Conservation (phyloP, 1,284 basidiomycete genomes). For the Ustilago trichophora region DNA sequence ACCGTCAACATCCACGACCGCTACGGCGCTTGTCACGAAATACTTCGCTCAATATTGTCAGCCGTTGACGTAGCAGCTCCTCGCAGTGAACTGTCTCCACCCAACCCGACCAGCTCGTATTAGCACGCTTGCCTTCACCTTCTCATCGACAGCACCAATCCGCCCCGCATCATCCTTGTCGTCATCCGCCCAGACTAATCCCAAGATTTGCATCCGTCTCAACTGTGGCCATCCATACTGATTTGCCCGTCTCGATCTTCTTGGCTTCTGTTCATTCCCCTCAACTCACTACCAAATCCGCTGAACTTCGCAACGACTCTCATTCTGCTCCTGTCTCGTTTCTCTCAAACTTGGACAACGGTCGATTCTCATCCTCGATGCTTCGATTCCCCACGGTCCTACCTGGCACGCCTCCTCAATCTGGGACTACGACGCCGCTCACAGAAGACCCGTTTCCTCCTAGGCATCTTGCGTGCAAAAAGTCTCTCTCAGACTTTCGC, state of each 20-base stretch:
- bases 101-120: too few relatives aligned
- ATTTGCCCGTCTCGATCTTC: neutral
- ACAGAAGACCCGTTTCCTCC: constrained; percentile 10
- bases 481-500: neutral
- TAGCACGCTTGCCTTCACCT: too few relatives aligned
- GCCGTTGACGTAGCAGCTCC: too few relatives aligned
- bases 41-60: too few relatives aligned
- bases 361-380: neutral
- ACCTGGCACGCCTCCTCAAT: constrained; percentile 27
- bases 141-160: too few relatives aligned
- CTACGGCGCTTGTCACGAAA: too few relatives aligned
- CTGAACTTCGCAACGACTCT: neutral
- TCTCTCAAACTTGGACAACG: neutral
- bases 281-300: neutral
- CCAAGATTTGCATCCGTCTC: too few relatives aligned
- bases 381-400: neutral
- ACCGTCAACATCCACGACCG: too few relatives aligned
- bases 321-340: neutral
- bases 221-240: neutral
- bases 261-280: neutral
- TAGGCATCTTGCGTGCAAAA: neutral
- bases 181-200: too few relatives aligned
- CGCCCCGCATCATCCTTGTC: too few relatives aligned
- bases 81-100: too few relatives aligned
- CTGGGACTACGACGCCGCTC: constrained; percentile 20